Base-by-base conservation (phyloP, 2,329 filamentous ascomycete species). In the Arthroderma sp. region DNA sequence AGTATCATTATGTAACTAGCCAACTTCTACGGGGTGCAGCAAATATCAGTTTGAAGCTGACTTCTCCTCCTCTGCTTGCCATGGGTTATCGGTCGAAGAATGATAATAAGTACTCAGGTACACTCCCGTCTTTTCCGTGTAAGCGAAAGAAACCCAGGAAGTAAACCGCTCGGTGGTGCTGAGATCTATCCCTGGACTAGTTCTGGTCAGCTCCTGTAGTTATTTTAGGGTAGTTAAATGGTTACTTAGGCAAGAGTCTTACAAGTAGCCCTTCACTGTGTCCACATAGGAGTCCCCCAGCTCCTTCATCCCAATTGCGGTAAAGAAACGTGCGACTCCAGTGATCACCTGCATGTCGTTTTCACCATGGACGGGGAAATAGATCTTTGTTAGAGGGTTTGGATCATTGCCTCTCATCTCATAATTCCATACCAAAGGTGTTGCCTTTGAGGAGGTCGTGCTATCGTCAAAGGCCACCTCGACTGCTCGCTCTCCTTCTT, bases 111-210 rank as follows among this genome's bases (percentile, higher is more conserved):
- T 13, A 28, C 54, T 59, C 33, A 56, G 1, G 35, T 59, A 59
- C 4, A 59, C 57, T 2, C 57, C 57, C 9, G 54, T 56, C 37
- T 59, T 59, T 25, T 59, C 57, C 7, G 54, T 59, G 53, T 56
- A 59, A 2, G 54, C 47, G 23, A 54, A 59, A 15, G 57, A 59
- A n/a, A 59, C 13, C 57, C 57, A 59, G 1, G 57, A 56, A n/a
- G 35, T 53, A 2, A 59, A 35, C 5, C 54, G 43, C 1, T 39
- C 33, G 2, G 54, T 59, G 3, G 7, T 41, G 35, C 28, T 47
- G 4, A 59, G 21, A 23, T 59, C 57, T 2, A 35, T n/a, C 5
- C 54, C 44, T 6, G 57, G 57, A 21, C 57, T 59, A n/a, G 19
- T 19, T n/a, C n/a, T n/a, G n/a, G n/a, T n/a, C 5, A 21, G 9